Conservation (phyloP, 2,329 filamentous ascomycete genomes). For the Lizonia empirigonia region DNA sequence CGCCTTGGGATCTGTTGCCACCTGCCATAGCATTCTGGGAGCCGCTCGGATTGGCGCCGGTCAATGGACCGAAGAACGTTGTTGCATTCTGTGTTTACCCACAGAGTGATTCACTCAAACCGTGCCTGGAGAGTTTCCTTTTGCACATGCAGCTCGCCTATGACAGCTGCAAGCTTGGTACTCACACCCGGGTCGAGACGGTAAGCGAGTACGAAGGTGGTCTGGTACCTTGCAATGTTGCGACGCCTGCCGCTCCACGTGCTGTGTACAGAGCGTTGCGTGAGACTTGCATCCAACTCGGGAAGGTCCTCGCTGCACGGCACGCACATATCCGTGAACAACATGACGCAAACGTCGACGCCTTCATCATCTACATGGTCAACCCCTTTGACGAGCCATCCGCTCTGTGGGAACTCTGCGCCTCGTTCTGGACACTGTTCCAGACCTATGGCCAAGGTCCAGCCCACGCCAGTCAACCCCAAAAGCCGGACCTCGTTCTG, state of each 20-base stretch:
- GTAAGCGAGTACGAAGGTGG: conserved; percentile 46
- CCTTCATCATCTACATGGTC: conserved; percentile 75
- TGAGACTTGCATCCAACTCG: conserved; percentile 49
- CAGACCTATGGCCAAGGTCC: conserved; percentile 63
- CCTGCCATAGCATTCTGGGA: conserved; percentile 82
- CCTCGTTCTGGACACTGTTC: conserved; percentile 74
- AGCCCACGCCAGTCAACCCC: conserved; percentile 43
- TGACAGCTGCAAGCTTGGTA: conserved; percentile 74
- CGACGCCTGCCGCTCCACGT: conserved; percentile 23
- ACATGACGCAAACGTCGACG: conserved; percentile 57
- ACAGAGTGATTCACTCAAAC: conserved; percentile 64
- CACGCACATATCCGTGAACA: conserved; percentile 44
- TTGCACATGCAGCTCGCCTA: conserved; percentile 72
- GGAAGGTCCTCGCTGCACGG: conserved; percentile 47
- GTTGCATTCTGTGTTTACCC: conserved; percentile 74
- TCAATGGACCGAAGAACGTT: conserved; percentile 73
- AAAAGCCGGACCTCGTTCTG: conserved; percentile 68
- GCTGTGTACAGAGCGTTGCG: conserved; percentile 38
- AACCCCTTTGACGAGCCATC: conserved; percentile 68
- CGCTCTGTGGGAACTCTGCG: conserved; percentile 70
- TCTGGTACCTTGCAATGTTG: conserved; percentile 39
- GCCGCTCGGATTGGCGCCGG: conserved; percentile 74
- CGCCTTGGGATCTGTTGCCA: conserved; percentile 73
- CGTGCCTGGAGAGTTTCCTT: conserved; percentile 68
- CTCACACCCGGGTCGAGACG: conserved; percentile 57